Base-by-base conservation (phyloP, 2,329 filamentous ascomycete species). In the Sporothrix schenckii region DNA sequence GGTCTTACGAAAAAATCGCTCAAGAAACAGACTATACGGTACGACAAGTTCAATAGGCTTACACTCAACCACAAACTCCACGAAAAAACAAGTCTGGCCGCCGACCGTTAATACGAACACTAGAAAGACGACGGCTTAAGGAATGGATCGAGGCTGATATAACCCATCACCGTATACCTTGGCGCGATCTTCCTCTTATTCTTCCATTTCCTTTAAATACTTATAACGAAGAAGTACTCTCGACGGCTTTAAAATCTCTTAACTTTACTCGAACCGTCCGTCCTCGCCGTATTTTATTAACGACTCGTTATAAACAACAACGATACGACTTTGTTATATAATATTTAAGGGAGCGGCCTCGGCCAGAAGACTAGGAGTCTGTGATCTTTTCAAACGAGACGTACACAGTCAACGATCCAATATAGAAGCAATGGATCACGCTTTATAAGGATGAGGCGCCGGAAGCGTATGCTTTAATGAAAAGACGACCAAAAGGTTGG, bases 301-400 rank as follows among this genome's bases (percentile, higher is more conserved):
- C 44, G 27, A n/a, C 27, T 21, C 14, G 2, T 24, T 13, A 47
- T 10, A 49, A 34, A 24, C 39, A 49, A 49, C 19, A 50, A 66
- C 61, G 61, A 27, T 27, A 19, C 4, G 27, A 50, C 3, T 66
- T 66, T 34, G 39, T 41, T 50, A 21, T n/a, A 21, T 7, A 30
- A 27, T 50, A 39, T 27, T 50, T 66, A 11, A 27, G 2, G n/a
- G 39, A 66, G 44, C 39, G 61, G 21, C 61, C 44, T 66, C 27
- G 21, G 9, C 44, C 44, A 49, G 34, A 66, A 66, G 61, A 66
- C 19, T 66, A 21, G 21, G 44, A 66, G 27, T 21, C 19, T 27
- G 44, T 66, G 13, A 66, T 66, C 21, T 66, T 49, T 47, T 66
- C 44, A 49, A n/a, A 66, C 44, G 61, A 66, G 44, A 66, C 61